Evolutionary conservation across 2,329 filamentous ascomycete genomes (phyloP).

Genomic region (Teratosphaeria pseudoeucalypti): DNA sequence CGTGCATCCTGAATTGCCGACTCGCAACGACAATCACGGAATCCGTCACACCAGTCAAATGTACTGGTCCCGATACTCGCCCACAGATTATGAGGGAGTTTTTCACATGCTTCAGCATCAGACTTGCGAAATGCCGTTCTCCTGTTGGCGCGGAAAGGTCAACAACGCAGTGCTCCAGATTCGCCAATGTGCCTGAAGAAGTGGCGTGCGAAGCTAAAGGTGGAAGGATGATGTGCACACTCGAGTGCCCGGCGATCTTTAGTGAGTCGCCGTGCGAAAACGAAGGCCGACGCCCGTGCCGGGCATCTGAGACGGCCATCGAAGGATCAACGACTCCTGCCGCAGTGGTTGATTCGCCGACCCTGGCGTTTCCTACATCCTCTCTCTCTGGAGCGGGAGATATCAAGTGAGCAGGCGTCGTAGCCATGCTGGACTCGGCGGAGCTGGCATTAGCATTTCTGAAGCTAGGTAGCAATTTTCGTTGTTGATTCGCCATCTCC

Average conservation of each 20-base stretch:
- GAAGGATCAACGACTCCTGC: not conserved
- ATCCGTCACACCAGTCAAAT: conserved; percentile 65
- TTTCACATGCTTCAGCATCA: conserved; percentile 59
- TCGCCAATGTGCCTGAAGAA: conserved; percentile 58
- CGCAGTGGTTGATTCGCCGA: not conserved
- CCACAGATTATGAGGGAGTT: conserved; percentile 68
- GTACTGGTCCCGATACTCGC: conserved; percentile 66
- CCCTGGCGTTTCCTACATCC: not conserved
- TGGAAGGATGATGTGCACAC: conserved; percentile 69
- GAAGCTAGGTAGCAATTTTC: conserved; percentile 34
- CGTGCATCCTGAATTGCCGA: conserved; percentile 87
- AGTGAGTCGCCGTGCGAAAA: conserved; percentile 48
- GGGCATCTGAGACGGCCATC: not conserved
- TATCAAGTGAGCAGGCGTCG: conserved; percentile 22
- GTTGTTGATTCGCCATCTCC: conserved; percentile 40
- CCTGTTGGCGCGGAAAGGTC: conserved; percentile 58
- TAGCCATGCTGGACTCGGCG: conserved; percentile 29
- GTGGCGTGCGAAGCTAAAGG: conserved; percentile 59
- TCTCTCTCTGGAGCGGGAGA: conserved; percentile 15
- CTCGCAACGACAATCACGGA: conserved; percentile 70
- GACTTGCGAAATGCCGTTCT: conserved; percentile 56
- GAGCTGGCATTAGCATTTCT: conserved; percentile 19
- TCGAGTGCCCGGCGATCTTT: conserved; percentile 51
- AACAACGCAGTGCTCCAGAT: conserved; percentile 61
- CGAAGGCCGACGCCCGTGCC: conserved; percentile 38